Conservation (phyloP, 2,329 filamentous ascomycete species). For the Phaeosphaeriaceae sp. region DNA sequence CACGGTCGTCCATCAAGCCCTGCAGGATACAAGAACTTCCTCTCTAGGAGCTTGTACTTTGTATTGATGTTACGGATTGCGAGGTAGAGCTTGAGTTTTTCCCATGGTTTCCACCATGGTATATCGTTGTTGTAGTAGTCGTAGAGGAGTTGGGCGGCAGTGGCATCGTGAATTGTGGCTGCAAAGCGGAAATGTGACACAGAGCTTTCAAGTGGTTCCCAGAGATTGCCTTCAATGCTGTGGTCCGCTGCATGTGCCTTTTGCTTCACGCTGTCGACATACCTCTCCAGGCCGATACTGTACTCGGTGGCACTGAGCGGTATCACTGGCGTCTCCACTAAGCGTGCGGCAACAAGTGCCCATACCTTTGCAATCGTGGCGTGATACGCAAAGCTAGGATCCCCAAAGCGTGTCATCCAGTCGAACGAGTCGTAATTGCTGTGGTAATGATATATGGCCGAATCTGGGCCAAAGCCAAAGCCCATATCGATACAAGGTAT, state of each 20-base stretch:
- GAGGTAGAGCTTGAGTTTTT: conserved; percentile 68
- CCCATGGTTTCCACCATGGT: conserved; percentile 81
- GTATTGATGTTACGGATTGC: conserved; percentile 72
- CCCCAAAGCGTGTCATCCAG: conserved; percentile 83
- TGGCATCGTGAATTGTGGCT: conserved; percentile 59
- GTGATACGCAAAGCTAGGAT: conserved; percentile 67
- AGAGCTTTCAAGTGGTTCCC: conserved; percentile 56
- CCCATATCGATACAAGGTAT: conserved; percentile 57
- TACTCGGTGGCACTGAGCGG: conserved; percentile 57
- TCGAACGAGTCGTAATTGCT: conserved; percentile 83
- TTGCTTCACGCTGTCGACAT: conserved; percentile 51
- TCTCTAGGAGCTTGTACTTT: conserved; percentile 84
- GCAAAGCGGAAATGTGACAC: conserved; percentile 57
- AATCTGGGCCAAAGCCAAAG: conserved; percentile 46
- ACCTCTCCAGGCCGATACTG: conserved; percentile 49
- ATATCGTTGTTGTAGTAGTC: conserved; percentile 58
- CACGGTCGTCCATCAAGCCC: conserved; percentile 81
- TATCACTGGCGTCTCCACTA: conserved; percentile 56
- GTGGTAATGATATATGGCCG: conserved; percentile 76
- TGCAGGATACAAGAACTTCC: conserved; percentile 75
- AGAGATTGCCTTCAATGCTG: conserved; percentile 44
- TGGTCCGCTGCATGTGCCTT: conserved; percentile 29
- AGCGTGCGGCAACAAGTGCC: conserved; percentile 53
- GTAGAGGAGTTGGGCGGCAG: conserved; percentile 54
- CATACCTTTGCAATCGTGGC: conserved; percentile 56